Conservation (phyloP, 352 stramenopile species). For the Pythium volutum region DNA sequence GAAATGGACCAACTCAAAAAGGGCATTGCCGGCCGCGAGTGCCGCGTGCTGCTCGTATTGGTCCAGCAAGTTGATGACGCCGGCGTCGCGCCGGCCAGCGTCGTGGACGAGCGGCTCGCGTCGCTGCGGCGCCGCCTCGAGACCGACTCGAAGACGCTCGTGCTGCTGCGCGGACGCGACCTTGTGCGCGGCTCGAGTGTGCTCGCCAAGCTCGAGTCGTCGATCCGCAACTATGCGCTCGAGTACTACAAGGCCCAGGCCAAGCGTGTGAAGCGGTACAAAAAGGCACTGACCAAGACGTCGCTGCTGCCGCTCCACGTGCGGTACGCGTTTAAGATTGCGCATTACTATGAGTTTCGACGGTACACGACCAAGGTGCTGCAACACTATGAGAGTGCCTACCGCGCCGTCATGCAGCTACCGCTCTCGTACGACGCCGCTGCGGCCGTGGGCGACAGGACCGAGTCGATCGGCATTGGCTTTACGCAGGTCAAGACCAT, state of each 20-base stretch:
- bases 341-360: slow-evolving; percentile 88
- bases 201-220: slow-evolving; percentile 70
- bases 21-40: slow-evolving; percentile 61
- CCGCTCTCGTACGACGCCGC: slow-evolving; percentile 40
- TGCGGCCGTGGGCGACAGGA: slow-evolving; percentile 25
- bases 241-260: slow-evolving; percentile 89
- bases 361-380: slow-evolving; percentile 84
- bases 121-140: slow-evolving; percentile 67
- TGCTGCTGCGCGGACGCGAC: slow-evolving; percentile 67
- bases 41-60: slow-evolving; percentile 72
- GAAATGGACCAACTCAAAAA: slow-evolving; percentile 74
- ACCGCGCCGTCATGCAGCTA: slow-evolving; percentile 57
- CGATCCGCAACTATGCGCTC: slow-evolving; percentile 69
- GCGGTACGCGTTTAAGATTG: slow-evolving; percentile 87
- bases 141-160: slow-evolving; percentile 66
- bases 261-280: slow-evolving; percentile 87
- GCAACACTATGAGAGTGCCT: slow-evolving; percentile 82
- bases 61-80: slow-evolving; percentile 80
- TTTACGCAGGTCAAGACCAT: slow-evolving; percentile 78
- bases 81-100: slow-evolving; percentile 50
- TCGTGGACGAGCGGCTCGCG: slow-evolving; percentile 72
- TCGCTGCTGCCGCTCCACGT: slow-evolving; percentile 56
- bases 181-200: slow-evolving; percentile 51
- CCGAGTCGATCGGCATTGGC: slow-evolving; percentile 33
- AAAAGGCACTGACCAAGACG: slow-evolving; percentile 72